These are phyloP conservation scores for Pichia rugopelliculosa DNA, from an alignment of 805 yeast genomes.

Conservation along the genomic window DNA sequence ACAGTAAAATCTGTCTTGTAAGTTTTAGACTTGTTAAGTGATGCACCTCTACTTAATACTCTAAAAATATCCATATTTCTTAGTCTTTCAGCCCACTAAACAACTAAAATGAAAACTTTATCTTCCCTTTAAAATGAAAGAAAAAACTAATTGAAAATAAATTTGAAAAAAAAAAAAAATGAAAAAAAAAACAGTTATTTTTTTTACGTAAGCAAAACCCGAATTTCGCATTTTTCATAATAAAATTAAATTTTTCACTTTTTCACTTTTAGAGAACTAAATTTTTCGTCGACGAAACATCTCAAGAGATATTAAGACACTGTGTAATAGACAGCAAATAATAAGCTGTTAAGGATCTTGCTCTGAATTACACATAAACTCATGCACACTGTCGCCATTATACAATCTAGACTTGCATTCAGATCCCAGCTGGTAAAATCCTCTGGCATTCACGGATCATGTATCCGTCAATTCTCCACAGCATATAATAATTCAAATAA, in stretches of 20 bases:
- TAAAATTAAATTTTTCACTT: too few relatives aligned
- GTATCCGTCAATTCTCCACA: not conserved
- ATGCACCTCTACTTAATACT: slow-evolving; percentile 80
- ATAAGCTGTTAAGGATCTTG: not conserved
- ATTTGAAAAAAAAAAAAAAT: not conserved
- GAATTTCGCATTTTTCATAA: too few relatives aligned
- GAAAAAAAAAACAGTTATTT: not conserved
- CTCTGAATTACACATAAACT: not conserved
- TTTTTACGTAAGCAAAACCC: not conserved
- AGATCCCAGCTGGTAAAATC: not conserved
- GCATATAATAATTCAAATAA: slow-evolving; percentile 1
- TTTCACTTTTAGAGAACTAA: too few relatives aligned
- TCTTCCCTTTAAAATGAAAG: not conserved
- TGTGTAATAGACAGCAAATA: not conserved
- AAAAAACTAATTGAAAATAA: not conserved
- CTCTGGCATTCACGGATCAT: not conserved
- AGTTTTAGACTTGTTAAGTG: slow-evolving; percentile 51
- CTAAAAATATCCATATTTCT: slow-evolving; percentile 76
- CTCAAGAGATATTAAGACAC: not conserved
- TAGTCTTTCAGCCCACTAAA: not conserved
- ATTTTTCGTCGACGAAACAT: not conserved
- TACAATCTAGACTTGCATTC: not conserved
- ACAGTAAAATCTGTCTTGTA: slow-evolving; percentile 36
- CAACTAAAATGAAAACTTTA: not conserved
- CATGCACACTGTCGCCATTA: not conserved